Evolutionary conservation across 208 protist genomes (phyloP), one percentile per base, ranked within the genome.

Genomic region (Naegleria lovaniensis): DNA sequence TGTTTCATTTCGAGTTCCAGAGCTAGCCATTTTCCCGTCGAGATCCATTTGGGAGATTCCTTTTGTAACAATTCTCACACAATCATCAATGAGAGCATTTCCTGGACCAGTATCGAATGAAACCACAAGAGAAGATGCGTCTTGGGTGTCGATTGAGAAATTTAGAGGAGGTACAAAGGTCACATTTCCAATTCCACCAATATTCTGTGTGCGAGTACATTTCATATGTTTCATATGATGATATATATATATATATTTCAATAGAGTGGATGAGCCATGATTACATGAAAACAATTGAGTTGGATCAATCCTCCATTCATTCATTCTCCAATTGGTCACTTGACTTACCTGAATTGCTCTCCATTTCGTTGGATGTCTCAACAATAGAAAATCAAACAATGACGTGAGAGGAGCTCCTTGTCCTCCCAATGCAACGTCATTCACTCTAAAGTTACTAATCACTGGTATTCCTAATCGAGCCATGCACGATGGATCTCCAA

Each of bases 361-460:
- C 55, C 55, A 67, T 29, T 67, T 67, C 2, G 55, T 67, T 4
- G 55, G 13, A 67, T 67, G 55, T 29, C 55, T 67, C 22, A 67
- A 67, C 55, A 67, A 29, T 4, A 67, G 22, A 67, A 67, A 67
- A 29, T 67, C 55, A n/a, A 83, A 84, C 1, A 84, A 48, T 15
- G 52, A 36, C 1, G 84, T 83, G 19, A 90, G 39, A 40, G 89
- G 89, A 75, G 89, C 89, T 11, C 89, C 89, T 75, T 52, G 22
- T 15, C 89, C 89, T n/a, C 89, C 89, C 43, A 90, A 19, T n/a
- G 89, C 89, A 36, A 90, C 89, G 33, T 90, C 89, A 29, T 19
- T 83, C 9, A 15, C 13, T 75, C 89, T 75, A 33, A 90, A 90
- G 13, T 90, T 85, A 15, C 7, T 13, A 33, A 90, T 43, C 7